Evolutionary conservation across 257 asterid species (phyloP), one percentile per base, ranked within the genome.

Genomic region (Sherardia arvensis): DNA sequence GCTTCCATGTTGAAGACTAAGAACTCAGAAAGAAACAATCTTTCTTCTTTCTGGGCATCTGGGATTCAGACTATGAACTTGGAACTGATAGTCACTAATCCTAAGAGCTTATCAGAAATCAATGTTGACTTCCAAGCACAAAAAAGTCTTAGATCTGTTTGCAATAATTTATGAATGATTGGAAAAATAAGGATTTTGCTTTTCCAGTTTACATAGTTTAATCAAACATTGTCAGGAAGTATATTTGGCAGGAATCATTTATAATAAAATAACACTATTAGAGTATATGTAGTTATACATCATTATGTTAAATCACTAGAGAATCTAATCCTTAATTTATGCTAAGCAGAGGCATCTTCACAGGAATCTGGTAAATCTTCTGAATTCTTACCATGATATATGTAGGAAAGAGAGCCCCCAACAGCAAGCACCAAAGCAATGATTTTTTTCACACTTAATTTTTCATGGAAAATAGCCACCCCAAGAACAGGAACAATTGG

Each of bases 381-480:
- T 22, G 64, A 56, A 32, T 78, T 74, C 3, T 61, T 47, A 7
- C 72, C 78, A 66, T 75, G 78, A 72, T 78, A 78, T 8, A 69
- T 9, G 63, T 71, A 78, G 7, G 80, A 78, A 53, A 71, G 69
- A 23, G 72, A 78, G 4, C 78, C 83, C 78, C 80, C 72, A 25
- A 78, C 32, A 22, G 83, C 78, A 49, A 78, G 80, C 43, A 71
- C 3, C 67, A 78, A 62, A 21, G 80, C 66, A 14, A 78, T 78
- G 6, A 75, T 51, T 64, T 78, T 78, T 29, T 51, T 71, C 2
- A 80, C 83, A 62, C 72, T 74, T 74, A 78, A 73, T 65, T 62
- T 71, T 26, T 78, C 80, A 32, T 67, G 59, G 62, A 71, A 75
- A 22, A 74, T 55, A 36, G 75, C 53, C 64, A 78, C 83, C 57